Base-by-base conservation (phyloP, 1,284 basidiomycete genomes). In the Schizophyllum commune region DNA sequence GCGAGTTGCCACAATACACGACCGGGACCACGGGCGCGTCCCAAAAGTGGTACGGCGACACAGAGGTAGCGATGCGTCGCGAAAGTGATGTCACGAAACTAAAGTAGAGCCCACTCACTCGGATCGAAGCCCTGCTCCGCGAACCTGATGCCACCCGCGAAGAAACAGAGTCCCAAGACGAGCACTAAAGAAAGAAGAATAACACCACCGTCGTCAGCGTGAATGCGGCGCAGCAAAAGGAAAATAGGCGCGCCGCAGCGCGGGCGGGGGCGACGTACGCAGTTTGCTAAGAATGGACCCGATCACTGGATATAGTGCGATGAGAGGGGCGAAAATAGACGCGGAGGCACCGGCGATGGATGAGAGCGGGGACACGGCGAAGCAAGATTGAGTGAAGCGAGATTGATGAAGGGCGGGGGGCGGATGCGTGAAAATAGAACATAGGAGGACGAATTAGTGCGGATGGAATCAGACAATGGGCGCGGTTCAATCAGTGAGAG, bases 281-380 rank as follows among this genome's bases (percentile, higher is more conserved):
- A 91, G 77, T 74, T 90, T 92, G 68, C 85, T 88, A 56, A 93
- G 72, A 70, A 93, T 92, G 0, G 89, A 86, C 2, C 91, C 91
- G 60, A 93, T 84, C 57, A 93, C 88, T 90, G 60, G 15, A 17
- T 17, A 15, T 27, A 47, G 39, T 8, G 39, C 39, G 8, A 47
- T 17, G 39, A 47, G 39, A 47, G 13, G 39, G 39, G 39, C 39
- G 39, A 47, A 47, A 47, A 47, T 47, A 47, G 39, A 47, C 39
- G 8, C 39, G 39, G 39, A 8, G 39, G 17, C 13, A 8, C 3
- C 39, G 39, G 39, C 13, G 39, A 4, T 5, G 39, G 13, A 17
- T 8, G 39, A 9, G 9, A 47, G 39, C 13, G 17, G 39, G 13
- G 17, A 3, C 3, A 2, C 13, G 39, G 13, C 13, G 27, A 52